Evolutionary conservation across 2,329 filamentous ascomycete genomes (phyloP), one percentile per base, ranked within the genome.

Genomic region (Elsinoe australis): DNA sequence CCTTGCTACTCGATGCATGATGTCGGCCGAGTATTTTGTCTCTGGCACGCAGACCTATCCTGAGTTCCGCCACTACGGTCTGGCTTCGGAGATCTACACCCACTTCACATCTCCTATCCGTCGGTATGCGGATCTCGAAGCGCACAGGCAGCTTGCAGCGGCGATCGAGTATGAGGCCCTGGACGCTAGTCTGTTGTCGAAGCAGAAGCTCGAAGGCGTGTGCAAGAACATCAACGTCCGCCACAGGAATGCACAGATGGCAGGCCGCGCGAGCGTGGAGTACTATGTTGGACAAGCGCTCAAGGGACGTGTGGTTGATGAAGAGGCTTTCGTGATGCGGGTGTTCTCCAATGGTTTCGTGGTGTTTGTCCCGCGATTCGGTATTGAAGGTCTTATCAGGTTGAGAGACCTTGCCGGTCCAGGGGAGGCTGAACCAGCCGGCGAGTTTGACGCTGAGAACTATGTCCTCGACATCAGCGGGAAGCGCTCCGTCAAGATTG

Each of bases 201-300:
- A 87, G 54, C 80, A 81, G 56, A 87, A 88, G 57, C 81, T 98
- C 49, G 89, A 96, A 67, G 85, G 82, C 50, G 87, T 98, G 18
- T 96, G 92, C 76, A 89, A 88, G 67, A 98, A 98, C 70, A 95
- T 98, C 76, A 98, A 98, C 66, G 82, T 92, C 50, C 83, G 92
- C 5, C 92, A 98, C 67, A 87, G 92, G 61, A 98, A 98, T 66
- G 92, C 92, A 24, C 92, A 98, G 68, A 83, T 94, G 68, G 92
- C 92, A 2, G 90, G 90, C 28, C 82, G 92, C 51, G 90, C 92
- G 19, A 92, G 85, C 57, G 89, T 98, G 54, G 89, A 95, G 58
- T 98, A 96, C 71, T 98, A 96, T 64, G 92, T 98, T 41, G 92
- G 92, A 0, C 92, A 98, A 69, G 88, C 90, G 9, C 81, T 98